These are phyloP conservation scores for Trypanosoma scelopori DNA, from an alignment of 208 protist genomes.

Conservation along the genomic window DNA sequence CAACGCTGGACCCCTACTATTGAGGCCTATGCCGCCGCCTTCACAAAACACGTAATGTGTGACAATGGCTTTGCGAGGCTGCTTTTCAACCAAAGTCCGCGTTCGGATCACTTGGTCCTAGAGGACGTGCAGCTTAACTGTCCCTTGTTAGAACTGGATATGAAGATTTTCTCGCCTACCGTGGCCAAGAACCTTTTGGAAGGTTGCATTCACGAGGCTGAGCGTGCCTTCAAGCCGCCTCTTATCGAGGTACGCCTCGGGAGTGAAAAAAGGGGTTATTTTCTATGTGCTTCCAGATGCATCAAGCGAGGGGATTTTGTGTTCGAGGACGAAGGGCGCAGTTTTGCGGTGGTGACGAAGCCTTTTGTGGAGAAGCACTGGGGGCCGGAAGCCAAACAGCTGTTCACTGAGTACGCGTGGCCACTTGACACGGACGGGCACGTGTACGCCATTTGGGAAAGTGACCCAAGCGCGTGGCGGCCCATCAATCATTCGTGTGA, in stretches of 20 bases:
- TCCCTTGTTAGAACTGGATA: constrained; percentile 13
- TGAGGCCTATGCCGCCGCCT: constrained; percentile 18
- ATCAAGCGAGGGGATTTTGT: constrained; percentile 59
- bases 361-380: constrained; percentile 65
- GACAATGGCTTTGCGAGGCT: constrained; percentile 30
- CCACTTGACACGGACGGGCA: constrained; percentile 81
- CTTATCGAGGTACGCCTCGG: constrained; percentile 19
- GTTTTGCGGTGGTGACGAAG: constrained; percentile 69
- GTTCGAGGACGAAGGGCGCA: constrained; percentile 78
- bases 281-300: constrained; percentile 49
- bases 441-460: constrained; percentile 86
- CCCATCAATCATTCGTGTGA: constrained; percentile 90
- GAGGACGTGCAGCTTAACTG: constrained; percentile 25
- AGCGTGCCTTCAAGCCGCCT: not conserved
- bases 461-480: constrained; percentile 68
- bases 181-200: constrained; percentile 10
- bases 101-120: constrained; percentile 15
- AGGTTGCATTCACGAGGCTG: constrained; percentile 16
- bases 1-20: constrained; percentile 16
- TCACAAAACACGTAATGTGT: constrained; percentile 39
- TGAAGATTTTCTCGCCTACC: constrained; percentile 1
- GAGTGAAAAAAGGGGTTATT: constrained; percentile 49
- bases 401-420: constrained; percentile 90
- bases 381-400: constrained; percentile 41
- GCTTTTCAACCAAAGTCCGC: constrained; percentile 15